These are phyloP conservation scores for Prunus salicina DNA, from an alignment of 306 rosid species.

Conservation along the genomic window DNA sequence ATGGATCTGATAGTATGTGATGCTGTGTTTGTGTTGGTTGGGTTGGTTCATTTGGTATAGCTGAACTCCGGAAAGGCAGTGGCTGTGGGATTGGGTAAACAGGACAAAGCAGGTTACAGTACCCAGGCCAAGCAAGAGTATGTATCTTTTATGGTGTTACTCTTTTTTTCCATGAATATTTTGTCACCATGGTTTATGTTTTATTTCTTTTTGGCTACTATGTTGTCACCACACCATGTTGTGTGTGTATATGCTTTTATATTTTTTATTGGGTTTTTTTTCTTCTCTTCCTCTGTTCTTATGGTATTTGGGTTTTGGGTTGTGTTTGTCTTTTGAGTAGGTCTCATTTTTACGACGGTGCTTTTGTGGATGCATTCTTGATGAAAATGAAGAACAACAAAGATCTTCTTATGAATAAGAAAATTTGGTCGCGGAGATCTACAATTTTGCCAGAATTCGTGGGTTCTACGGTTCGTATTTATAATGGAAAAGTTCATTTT, in stretches of 20 bases:
- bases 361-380: constrained; percentile 34
- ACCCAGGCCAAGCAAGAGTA: constrained; percentile 64
- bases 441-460: constrained; percentile 32
- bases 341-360: constrained; percentile 37
- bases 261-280: too few species aligned
- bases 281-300: neutral
- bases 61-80: constrained; percentile 50
- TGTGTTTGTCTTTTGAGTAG: constrained; percentile 25
- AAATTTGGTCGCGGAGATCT: constrained; percentile 33
- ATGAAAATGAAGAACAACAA: constrained; percentile 28
- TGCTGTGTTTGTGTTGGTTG: neutral
- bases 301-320: too few species aligned
- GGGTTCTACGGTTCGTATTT: constrained; percentile 18
- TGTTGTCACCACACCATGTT: neutral
- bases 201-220: neutral
- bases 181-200: neutral
- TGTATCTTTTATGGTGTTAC: neutral
- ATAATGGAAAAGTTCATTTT: constrained; percentile 28
- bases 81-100: constrained; percentile 45
- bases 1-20: neutral
- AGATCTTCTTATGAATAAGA: constrained; percentile 24
- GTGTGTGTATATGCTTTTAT: neutral
- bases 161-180: neutral
- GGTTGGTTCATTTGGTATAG: constrained; percentile 22
- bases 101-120: constrained; percentile 46